A percentile compares a stretch with the other conserved stretches of the same genome.
These are phyloP conservation scores for Drosera spatulata DNA, from an alignment of 179 eudicot species.

Conservation along the genomic window DNA sequence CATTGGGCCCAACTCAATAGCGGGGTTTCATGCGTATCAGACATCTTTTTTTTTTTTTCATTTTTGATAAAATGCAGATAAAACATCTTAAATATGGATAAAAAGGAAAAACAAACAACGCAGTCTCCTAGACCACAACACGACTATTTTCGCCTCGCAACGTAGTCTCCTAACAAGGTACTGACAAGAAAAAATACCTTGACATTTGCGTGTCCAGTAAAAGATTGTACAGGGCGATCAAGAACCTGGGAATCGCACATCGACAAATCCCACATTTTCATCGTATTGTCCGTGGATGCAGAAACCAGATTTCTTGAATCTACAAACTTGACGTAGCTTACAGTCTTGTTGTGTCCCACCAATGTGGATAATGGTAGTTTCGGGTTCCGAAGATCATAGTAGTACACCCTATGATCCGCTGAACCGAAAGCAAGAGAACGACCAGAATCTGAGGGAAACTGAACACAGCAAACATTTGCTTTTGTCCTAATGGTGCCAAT, in stretches of 20 bases:
- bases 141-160: too few relatives aligned
- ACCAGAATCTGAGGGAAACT: slow-evolving; percentile 67
- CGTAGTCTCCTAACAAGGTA: too few relatives aligned
- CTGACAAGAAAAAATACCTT: slow-evolving; percentile 37
- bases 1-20: too few relatives aligned
- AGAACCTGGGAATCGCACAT: slow-evolving; percentile 59
- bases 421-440: slow-evolving; percentile 90
- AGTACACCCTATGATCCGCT: slow-evolving; percentile 84
- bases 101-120: too few relatives aligned
- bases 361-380: slow-evolving; percentile 75
- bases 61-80: too few relatives aligned
- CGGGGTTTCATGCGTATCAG: too few relatives aligned
- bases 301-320: slow-evolving; percentile 74
- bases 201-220: slow-evolving; percentile 77
- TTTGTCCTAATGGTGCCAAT: slow-evolving; percentile 82
- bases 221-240: slow-evolving; percentile 76
- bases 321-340: slow-evolving; percentile 93
- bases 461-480: slow-evolving; percentile 95
- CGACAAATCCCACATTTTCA: slow-evolving; percentile 97
- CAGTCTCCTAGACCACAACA: too few relatives aligned
- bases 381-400: slow-evolving; percentile 77
- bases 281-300: slow-evolving; percentile 81
- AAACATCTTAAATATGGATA: too few relatives aligned
- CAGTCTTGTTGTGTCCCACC: slow-evolving; percentile 84
- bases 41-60: too few relatives aligned